Percentiles rank a stretch among this genome's conserved stretches.
Conservation (phyloP, 2,329 filamentous ascomycete genomes). For the Microdochium nivale region DNA sequence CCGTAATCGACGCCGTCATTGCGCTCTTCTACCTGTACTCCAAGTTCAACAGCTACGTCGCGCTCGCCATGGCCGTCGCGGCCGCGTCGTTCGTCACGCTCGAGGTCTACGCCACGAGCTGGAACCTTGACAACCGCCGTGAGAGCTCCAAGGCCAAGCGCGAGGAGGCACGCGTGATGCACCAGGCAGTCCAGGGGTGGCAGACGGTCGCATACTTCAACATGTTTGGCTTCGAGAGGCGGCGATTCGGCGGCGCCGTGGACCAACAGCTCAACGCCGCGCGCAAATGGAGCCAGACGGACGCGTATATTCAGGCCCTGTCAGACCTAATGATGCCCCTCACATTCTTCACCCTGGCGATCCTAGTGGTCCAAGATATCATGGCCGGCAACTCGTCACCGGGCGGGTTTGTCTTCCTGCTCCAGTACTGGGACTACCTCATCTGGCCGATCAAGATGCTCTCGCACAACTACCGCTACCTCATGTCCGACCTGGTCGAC, state of each 20-base stretch:
- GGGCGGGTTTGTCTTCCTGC: constrained; percentile 55
- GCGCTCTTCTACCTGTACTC: constrained; percentile 52
- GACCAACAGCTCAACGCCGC: constrained; percentile 13
- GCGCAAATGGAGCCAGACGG: constrained; percentile 4
- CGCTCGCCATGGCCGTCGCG: constrained; percentile 23
- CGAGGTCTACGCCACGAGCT: constrained; percentile 23
- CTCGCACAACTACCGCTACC: constrained; percentile 6
- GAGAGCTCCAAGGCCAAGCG: constrained; percentile 29
- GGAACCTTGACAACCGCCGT: constrained; percentile 28
- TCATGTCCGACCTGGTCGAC: constrained; percentile 45
- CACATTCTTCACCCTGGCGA: constrained; percentile 13
- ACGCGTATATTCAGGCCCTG: constrained; percentile 4
- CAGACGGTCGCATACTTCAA: constrained; percentile 41
- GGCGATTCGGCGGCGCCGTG: constrained; percentile 16
- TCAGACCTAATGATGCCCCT: constrained; percentile 34
- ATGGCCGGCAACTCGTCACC: constrained; percentile 37
- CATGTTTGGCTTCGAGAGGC: constrained; percentile 20
- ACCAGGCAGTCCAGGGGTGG: constrained; percentile 52
- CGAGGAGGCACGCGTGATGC: constrained; percentile 42
- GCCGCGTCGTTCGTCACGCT: constrained; percentile 9
- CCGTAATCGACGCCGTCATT: constrained; percentile 51
- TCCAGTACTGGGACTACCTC: constrained; percentile 51
- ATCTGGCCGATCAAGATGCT: constrained; percentile 29
- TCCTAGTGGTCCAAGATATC: constrained; percentile 46
- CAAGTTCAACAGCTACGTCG: constrained; percentile 54